Conservation (phyloP, 2,329 filamentous ascomycete genomes). For the Cercospora berteroae region DNA sequence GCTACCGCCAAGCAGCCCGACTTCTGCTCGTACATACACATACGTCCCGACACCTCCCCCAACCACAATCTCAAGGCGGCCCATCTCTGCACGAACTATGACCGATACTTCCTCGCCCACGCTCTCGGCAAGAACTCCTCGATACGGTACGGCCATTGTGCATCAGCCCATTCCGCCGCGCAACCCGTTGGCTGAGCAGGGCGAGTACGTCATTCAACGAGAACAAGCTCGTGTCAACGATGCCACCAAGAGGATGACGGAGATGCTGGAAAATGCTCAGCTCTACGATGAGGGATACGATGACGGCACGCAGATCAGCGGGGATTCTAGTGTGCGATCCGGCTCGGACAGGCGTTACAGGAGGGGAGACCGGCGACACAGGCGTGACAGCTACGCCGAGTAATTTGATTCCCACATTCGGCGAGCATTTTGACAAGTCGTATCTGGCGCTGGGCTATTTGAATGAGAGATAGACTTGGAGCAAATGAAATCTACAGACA, state of each 20-base stretch:
- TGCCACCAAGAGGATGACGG: neutral
- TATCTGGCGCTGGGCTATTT: no score
- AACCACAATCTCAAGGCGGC: neutral
- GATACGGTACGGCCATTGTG: conserved; percentile 10
- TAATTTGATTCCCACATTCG: neutral
- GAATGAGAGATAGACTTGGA: no score
- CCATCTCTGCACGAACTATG: conserved; percentile 12
- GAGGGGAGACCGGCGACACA: neutral
- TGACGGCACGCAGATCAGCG: neutral
- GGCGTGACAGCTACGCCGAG: neutral
- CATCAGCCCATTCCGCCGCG: conserved; percentile 11
- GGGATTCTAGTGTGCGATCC: neutral
- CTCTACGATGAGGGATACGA: conserved; percentile 7
- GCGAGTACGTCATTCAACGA: conserved; percentile 11
- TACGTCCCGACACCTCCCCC: conserved; percentile 5
- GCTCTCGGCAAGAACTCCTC: conserved; percentile 7
- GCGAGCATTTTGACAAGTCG: no score
- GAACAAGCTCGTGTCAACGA: conserved; percentile 10
- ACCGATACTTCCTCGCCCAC: conserved; percentile 7
- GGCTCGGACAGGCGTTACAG: neutral
- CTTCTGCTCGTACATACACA: conserved; percentile 6
- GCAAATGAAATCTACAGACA: no score
- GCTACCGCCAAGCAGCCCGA: neutral
- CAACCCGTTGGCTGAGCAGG: conserved; percentile 13
- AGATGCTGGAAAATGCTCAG: neutral